phyloP scores from a whole-genome alignment of 129 eudicot genomes.

The Solidago caesia region DNA sequence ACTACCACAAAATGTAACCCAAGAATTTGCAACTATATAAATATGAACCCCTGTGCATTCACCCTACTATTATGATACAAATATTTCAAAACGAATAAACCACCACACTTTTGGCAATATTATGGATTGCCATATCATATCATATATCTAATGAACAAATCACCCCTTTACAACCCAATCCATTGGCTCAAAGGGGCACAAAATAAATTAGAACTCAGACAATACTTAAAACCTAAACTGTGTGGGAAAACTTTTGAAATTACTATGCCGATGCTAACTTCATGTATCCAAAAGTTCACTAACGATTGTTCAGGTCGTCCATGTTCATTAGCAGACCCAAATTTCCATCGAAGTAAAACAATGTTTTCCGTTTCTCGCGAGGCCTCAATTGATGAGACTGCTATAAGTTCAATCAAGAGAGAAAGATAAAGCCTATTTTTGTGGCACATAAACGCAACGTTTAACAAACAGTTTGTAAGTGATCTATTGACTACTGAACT shows the following conservation, averaged over 20 bases:
- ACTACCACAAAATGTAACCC: conserved; percentile 36
- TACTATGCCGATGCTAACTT: background rate
- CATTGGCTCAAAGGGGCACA: conserved; percentile 30
- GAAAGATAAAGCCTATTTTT: background rate
- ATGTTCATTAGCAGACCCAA: conserved; percentile 76
- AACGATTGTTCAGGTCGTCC: conserved; percentile 93
- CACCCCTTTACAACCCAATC: conserved; percentile 32
- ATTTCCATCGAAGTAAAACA: conserved; percentile 94
- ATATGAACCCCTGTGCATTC: conserved; percentile 21
- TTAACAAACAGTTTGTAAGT: background rate
- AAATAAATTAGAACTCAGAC: conserved; percentile 41
- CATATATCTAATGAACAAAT: conserved; percentile 17
- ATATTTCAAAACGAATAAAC: conserved; percentile 6
- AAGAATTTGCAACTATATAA: conserved; percentile 31
- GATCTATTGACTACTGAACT: background rate
- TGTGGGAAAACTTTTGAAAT: conserved; percentile 16
- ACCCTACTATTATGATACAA: conserved; percentile 32
- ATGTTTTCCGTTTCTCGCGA: conserved; percentile 61
- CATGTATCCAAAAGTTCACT: conserved; percentile 28
- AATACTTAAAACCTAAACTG: conserved; percentile 43
- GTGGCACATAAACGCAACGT: background rate
- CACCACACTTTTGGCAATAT: conserved; percentile 34
- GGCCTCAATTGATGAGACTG: conserved; percentile 46
- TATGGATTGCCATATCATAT: conserved; percentile 26
- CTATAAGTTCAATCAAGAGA: background rate